Conservation (phyloP, 805 yeast genomes). For the Wickerhamiella siamensis region DNA sequence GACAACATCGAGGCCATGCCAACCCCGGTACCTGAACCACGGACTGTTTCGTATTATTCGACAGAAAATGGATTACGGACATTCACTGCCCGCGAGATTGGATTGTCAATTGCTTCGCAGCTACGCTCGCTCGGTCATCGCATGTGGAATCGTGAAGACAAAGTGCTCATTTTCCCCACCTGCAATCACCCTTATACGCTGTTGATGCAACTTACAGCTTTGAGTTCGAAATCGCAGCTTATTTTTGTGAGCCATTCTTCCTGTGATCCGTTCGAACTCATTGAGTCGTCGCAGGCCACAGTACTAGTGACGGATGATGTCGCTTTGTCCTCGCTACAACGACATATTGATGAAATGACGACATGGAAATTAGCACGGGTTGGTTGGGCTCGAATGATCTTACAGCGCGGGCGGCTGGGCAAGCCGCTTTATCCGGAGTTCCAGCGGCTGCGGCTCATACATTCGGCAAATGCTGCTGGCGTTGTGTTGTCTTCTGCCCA, state of each 20-base stretch:
- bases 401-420: constrained; percentile 21
- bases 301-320: constrained; percentile 22
- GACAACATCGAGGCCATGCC: not conserved
- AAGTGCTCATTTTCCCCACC: constrained; percentile 22
- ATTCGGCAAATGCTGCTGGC: constrained; percentile 17
- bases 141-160: constrained; percentile 21
- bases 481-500: constrained; percentile 17
- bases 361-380: constrained; percentile 10
- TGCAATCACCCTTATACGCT: constrained; percentile 18
- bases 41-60: not conserved
- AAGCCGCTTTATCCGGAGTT: constrained; percentile 16
- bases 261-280: constrained; percentile 14
- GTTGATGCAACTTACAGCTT: constrained; percentile 22
- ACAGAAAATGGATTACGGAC: not conserved
- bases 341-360: constrained; percentile 15
- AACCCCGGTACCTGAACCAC: not conserved
- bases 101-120: constrained; percentile 27
- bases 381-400: constrained; percentile 10
- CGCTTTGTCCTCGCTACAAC: constrained; percentile 19
- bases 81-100: constrained; percentile 19
- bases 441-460: constrained; percentile 20
- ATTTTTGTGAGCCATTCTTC: constrained; percentile 12
- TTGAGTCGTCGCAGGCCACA: constrained; percentile 19
- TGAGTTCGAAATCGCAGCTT: constrained; percentile 17
- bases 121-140: constrained; percentile 23